Percentiles rank a stretch among this genome's conserved stretches.
Conservation (phyloP, 805 yeast genomes). For the Candida dajiaensis region DNA sequence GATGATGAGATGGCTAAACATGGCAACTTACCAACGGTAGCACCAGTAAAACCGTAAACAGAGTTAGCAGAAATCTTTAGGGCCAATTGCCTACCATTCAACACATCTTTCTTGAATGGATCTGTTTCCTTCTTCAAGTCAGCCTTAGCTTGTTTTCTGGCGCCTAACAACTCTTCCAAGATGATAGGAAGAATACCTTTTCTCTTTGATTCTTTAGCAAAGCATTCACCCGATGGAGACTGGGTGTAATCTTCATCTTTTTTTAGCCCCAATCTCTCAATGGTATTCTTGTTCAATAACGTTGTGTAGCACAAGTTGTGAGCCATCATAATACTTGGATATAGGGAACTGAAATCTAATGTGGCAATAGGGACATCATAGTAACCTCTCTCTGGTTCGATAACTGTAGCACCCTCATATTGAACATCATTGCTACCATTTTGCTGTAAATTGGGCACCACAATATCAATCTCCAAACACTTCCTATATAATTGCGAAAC, state of each 20-base stretch:
- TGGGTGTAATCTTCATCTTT: conserved; percentile 74
- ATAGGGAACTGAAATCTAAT: conserved; percentile 92
- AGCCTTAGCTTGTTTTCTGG: conserved; percentile 88
- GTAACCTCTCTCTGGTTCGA: conserved; percentile 93
- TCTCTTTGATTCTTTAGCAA: conserved; percentile 62
- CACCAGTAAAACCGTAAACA: conserved; percentile 98
- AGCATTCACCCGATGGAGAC: conserved; percentile 91
- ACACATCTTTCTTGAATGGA: conserved; percentile 87
- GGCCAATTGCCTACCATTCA: conserved; percentile 96
- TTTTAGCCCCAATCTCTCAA: conserved; percentile 54
- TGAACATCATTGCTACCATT: conserved; percentile 79
- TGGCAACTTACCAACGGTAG: conserved; percentile 94
- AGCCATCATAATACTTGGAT: conserved; percentile 99
- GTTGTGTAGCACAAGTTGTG: conserved; percentile 96
- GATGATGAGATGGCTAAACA: conserved; percentile 95
- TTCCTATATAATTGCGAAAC: conserved; percentile 92
- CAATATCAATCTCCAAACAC: conserved; percentile 79
- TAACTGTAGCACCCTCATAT: conserved; percentile 98
- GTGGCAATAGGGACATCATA: conserved; percentile 98
- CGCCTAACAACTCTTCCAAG: conserved; percentile 78
- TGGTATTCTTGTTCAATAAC: conserved; percentile 60
- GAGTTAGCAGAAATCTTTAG: conserved; percentile 96
- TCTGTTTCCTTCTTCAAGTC: conserved; percentile 91
- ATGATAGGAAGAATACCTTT: conserved; percentile 91
- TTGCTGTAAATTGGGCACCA: conserved; percentile 82